These are phyloP conservation scores for Scheffersomyces quercinus DNA, from an alignment of 1,139 yeast species.

Conservation along the genomic window DNA sequence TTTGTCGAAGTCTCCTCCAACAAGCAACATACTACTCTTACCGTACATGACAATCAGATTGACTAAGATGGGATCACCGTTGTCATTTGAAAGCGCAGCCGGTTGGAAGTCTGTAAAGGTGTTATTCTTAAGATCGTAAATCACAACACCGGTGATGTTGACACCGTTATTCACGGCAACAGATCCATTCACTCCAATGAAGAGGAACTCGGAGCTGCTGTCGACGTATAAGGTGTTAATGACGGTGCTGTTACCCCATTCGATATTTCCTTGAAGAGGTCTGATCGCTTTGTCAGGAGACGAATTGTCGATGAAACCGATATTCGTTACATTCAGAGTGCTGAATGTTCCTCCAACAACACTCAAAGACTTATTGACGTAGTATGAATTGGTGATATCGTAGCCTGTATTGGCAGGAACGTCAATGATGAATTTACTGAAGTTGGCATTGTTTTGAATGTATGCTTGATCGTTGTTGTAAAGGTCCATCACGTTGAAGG, in stretches of 20 bases:
- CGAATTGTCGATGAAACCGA: constrained; percentile 42
- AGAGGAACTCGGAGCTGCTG: constrained; percentile 33
- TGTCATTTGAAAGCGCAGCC: constrained; percentile 31
- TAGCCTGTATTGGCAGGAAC: constrained; percentile 30
- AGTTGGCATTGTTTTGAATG: constrained; percentile 20
- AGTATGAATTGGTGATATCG: constrained; percentile 37
- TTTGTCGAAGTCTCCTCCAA: constrained; percentile 73
- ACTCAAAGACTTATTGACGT: constrained; percentile 50
- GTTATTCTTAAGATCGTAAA: constrained; percentile 49
- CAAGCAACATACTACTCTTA: constrained; percentile 51
- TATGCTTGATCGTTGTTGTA: constrained; percentile 33
- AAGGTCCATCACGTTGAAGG: constrained; percentile 39
- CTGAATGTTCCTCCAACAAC: constrained; percentile 53
- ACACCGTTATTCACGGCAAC: constrained; percentile 25
- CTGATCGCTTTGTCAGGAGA: constrained; percentile 22
- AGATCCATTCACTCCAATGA: constrained; percentile 54
- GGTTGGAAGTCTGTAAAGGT: constrained; percentile 50
- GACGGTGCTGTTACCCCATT: constrained; percentile 36
- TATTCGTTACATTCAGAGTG: constrained; percentile 20
- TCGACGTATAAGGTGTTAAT: constrained; percentile 48
- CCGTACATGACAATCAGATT: constrained; percentile 57
- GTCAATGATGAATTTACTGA: constrained; percentile 25
- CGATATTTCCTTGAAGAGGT: constrained; percentile 28
- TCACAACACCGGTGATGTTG: constrained; percentile 46
- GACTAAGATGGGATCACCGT: constrained; percentile 36